Percentiles rank a stretch among this genome's conserved stretches.
Conservation (phyloP, 768 basidiomycete species). For the Leccinum boreale region DNA sequence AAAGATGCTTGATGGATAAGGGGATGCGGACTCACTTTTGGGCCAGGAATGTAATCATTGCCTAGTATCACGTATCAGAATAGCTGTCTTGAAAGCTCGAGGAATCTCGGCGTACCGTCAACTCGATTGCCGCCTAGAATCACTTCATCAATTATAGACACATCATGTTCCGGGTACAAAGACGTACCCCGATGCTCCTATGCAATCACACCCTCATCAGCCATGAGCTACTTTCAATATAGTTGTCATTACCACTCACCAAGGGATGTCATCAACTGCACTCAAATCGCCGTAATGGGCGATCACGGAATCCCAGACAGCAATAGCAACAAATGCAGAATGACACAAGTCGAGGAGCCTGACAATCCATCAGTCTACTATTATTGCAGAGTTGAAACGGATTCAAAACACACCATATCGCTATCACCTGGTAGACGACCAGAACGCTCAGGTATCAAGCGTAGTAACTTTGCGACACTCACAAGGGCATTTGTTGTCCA, state of each 20-base stretch:
- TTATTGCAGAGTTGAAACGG: neutral
- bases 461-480: neutral
- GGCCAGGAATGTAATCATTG: constrained; percentile 21
- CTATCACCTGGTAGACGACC: constrained; percentile 12
- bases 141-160: neutral
- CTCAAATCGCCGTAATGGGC: constrained; percentile 14
- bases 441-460: neutral
- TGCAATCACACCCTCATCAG: neutral
- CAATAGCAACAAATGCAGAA: constrained; percentile 18
- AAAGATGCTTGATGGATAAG: neutral
- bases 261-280: constrained; percentile 15
- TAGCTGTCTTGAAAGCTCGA: neutral
- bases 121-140: constrained; percentile 14
- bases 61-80: constrained; percentile 9
- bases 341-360: constrained; percentile 25
- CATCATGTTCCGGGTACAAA: neutral
- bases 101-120: constrained; percentile 15
- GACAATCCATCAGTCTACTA: neutral
- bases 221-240: neutral
- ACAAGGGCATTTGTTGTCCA: constrained; percentile 19
- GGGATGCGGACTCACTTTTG: constrained; percentile 12
- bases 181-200: constrained; percentile 25
- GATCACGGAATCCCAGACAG: constrained; percentile 25
- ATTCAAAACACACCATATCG: constrained; percentile 14
- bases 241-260: constrained; percentile 8